Evolutionary conservation across 345 rosid genomes (phyloP).

Genomic region (Bruguiera parviflora): DNA sequence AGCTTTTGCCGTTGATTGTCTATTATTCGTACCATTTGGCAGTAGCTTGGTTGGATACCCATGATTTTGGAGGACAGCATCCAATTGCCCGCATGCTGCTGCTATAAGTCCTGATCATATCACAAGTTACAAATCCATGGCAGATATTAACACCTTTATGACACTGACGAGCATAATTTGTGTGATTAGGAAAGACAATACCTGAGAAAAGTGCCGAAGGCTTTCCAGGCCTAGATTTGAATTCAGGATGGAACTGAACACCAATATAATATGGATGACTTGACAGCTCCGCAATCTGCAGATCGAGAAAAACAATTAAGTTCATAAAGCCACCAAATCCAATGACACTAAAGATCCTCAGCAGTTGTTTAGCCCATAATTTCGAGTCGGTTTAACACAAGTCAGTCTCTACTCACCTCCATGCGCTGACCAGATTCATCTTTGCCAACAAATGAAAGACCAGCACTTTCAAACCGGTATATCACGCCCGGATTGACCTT

Average conservation of each 20-base stretch:
- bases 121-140: no score
- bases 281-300: conserved; percentile 58
- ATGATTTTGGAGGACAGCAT: conserved; percentile 35
- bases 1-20: conserved; percentile 32
- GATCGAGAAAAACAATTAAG: background rate
- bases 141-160: no score
- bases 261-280: conserved; percentile 62
- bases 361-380: conserved; percentile 5
- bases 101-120: conserved; percentile 54
- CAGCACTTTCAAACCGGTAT: conserved; percentile 72
- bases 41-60: conserved; percentile 30
- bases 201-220: conserved; percentile 91
- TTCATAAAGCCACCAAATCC: background rate
- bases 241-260: conserved; percentile 97
- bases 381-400: background rate
- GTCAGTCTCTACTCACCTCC: conserved; percentile 52
- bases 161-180: no score
- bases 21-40: conserved; percentile 43
- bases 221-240: conserved; percentile 88
- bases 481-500: conserved; percentile 87
- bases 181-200: conserved; percentile 10
- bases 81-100: conserved; percentile 64
- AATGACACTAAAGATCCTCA: background rate
- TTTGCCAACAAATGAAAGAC: conserved; percentile 84
- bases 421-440: conserved; percentile 83